These are phyloP conservation scores for Phytopythium litorale DNA, from an alignment of 352 stramenopile species.

Conservation along the genomic window DNA sequence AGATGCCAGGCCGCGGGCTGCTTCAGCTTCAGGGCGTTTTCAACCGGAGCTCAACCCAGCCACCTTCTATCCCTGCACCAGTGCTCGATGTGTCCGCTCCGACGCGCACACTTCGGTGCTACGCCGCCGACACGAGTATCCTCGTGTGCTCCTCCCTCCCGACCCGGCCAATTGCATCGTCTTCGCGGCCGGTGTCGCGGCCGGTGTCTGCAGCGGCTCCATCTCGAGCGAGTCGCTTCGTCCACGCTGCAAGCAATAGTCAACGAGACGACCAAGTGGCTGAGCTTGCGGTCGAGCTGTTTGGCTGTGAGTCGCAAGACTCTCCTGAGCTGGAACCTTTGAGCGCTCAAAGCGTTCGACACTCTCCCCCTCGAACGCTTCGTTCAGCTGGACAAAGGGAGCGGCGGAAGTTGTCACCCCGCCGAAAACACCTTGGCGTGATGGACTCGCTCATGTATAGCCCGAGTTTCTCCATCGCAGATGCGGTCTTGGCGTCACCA, in stretches of 20 bases:
- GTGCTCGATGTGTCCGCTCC: background rate
- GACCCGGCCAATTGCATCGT: background rate
- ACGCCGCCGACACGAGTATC: background rate
- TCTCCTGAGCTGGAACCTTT: background rate
- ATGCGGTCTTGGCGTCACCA: conserved; percentile 11
- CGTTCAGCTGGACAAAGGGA: background rate
- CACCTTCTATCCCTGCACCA: background rate
- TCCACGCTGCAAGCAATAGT: background rate
- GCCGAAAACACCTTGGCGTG: conserved; percentile 15
- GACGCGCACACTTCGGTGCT: background rate
- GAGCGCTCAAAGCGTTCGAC: background rate
- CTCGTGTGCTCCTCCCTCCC: background rate
- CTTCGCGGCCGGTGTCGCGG: background rate
- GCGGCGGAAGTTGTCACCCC: background rate
- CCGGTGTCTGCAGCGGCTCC: background rate
- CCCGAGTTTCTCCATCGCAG: conserved; percentile 20
- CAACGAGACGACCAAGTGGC: background rate
- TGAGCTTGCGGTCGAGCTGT: background rate
- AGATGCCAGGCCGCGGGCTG: background rate
- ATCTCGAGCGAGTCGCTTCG: background rate
- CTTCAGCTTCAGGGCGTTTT: conserved; percentile 2
- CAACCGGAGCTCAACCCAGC: background rate
- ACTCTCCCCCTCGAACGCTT: background rate
- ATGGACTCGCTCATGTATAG: conserved; percentile 26
- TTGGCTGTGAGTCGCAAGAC: background rate